Conservation (phyloP, 2,329 filamentous ascomycete genomes). For the Cadophora sp. region DNA sequence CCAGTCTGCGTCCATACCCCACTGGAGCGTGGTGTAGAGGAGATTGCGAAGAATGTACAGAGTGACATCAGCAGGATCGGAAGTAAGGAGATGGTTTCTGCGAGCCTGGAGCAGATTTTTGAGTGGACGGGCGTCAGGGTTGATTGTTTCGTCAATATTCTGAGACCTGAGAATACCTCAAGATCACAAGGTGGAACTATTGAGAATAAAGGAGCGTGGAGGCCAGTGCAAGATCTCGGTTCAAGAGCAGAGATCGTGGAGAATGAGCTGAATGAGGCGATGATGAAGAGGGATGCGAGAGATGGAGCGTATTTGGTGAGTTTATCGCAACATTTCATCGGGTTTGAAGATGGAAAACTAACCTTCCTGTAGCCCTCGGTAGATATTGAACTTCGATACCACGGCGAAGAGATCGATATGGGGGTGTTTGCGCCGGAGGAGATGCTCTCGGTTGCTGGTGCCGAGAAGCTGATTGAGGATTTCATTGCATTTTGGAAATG, state of each 20-base stretch:
- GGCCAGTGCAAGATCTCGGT: constrained; percentile 20
- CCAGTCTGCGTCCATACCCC: constrained; percentile 65
- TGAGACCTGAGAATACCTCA: constrained; percentile 49
- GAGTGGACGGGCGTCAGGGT: constrained; percentile 77
- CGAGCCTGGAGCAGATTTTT: constrained; percentile 73
- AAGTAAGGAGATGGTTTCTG: constrained; percentile 58
- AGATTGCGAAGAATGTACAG: constrained; percentile 68
- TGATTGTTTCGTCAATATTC: constrained; percentile 82
- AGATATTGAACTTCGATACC: constrained; percentile 43
- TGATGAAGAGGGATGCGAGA: background rate
- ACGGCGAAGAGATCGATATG: constrained; percentile 37
- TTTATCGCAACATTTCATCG: background rate
- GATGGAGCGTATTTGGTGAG: constrained; percentile 38
- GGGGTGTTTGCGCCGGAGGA: constrained; percentile 41
- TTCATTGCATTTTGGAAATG: constrained; percentile 27
- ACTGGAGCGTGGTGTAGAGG: constrained; percentile 47
- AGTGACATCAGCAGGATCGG: constrained; percentile 69
- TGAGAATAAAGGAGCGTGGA: constrained; percentile 21
- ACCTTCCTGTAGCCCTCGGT: constrained; percentile 37
- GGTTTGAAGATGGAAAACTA: constrained; percentile 11
- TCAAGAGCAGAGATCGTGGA: constrained; percentile 27
- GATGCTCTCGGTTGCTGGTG: constrained; percentile 34
- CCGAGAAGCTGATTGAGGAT: constrained; percentile 32
- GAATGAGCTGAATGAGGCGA: constrained; percentile 14
- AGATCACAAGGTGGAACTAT: background rate